These are phyloP conservation scores for Hortaea werneckii DNA, from an alignment of 2,329 filamentous ascomycete genomes.

Conservation along the genomic window DNA sequence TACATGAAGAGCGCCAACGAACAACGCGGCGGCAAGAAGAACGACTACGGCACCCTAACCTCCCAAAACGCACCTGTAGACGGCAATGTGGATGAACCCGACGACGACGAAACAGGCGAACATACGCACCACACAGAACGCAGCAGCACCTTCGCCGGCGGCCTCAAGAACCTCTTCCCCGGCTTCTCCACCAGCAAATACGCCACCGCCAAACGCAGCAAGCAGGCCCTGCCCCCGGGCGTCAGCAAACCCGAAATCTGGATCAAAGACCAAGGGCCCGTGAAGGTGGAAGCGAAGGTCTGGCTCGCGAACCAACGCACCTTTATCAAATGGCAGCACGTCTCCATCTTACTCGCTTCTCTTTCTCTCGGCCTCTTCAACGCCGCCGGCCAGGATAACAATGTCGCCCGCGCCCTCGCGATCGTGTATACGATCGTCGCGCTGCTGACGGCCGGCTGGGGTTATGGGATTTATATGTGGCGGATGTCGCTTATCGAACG, in stretches of 20 bases:
- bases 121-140: constrained; percentile 20
- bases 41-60: constrained; percentile 9
- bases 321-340: constrained; percentile 98
- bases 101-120: constrained; percentile 40
- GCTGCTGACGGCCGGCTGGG: constrained; percentile 76
- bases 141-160: constrained; percentile 45
- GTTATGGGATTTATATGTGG: constrained; percentile 70
- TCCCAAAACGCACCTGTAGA: constrained; percentile 17
- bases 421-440: constrained; percentile 74
- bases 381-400: constrained; percentile 64
- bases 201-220: constrained; percentile 41
- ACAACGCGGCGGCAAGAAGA: background rate
- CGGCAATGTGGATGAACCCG: constrained; percentile 33
- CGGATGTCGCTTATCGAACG: constrained; percentile 70
- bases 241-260: constrained; percentile 76
- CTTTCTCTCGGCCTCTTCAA: constrained; percentile 81
- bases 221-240: constrained; percentile 63
- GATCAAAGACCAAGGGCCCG: constrained; percentile 88
- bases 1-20: constrained; percentile 19
- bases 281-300: constrained; percentile 93
- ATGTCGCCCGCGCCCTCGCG: constrained; percentile 68
- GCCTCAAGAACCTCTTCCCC: constrained; percentile 64
- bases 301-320: constrained; percentile 98
- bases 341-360: constrained; percentile 75
- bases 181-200: constrained; percentile 75